These are phyloP conservation scores for Penstemon newberryi DNA, from an alignment of 257 asterid genomes.

Conservation along the genomic window DNA sequence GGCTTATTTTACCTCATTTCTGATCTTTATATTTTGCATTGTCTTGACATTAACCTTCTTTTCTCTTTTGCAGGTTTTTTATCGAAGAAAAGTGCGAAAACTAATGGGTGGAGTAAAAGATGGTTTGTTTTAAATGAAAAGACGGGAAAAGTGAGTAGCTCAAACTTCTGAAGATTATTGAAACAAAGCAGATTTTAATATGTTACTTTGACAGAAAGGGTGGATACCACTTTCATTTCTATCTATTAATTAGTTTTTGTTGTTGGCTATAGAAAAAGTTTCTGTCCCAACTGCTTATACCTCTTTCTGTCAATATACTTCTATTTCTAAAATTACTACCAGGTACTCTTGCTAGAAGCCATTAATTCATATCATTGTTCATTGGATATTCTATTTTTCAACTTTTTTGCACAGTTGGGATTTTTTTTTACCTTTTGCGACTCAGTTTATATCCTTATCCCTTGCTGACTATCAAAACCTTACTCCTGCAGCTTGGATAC, in stretches of 20 bases:
- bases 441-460: constrained; percentile 4
- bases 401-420: background rate
- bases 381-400: constrained; percentile 9
- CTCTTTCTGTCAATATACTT: constrained; percentile 14
- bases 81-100: constrained; percentile 85
- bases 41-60: constrained; percentile 15
- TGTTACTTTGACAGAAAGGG: constrained; percentile 14
- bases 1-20: background rate
- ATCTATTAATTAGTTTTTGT: background rate
- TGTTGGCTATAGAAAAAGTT: constrained; percentile 9
- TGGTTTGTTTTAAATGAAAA: constrained; percentile 97
- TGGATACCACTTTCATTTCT: constrained; percentile 17
- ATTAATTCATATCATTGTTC: background rate
- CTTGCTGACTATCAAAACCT: constrained; percentile 14
- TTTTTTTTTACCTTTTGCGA: background rate
- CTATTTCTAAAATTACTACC: background rate
- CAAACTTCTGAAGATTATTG: background rate
- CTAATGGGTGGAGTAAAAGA: constrained; percentile 85
- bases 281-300: constrained; percentile 7
- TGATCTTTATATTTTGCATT: constrained; percentile 1
- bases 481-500: constrained; percentile 82
- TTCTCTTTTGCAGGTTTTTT: constrained; percentile 61
- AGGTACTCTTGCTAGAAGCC: constrained; percentile 2
- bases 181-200: constrained; percentile 14
- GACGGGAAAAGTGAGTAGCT: constrained; percentile 83